Conservation (phyloP, 768 basidiomycete species). For the Sarcodon aspratus region DNA sequence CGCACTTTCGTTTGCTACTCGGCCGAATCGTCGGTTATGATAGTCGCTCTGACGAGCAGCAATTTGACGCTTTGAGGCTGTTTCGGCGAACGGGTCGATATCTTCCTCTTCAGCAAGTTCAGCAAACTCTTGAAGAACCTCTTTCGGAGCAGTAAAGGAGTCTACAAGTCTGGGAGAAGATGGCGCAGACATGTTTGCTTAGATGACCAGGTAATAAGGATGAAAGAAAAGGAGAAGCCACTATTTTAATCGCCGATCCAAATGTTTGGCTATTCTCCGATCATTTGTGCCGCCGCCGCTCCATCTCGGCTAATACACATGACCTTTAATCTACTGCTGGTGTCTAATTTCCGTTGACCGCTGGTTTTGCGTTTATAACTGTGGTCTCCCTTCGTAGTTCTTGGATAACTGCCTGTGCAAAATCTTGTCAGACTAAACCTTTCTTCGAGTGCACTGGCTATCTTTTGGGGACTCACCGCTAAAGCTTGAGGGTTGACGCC, state of each 20-base stretch:
- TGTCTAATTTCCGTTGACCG: too few species aligned
- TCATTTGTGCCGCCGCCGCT: too few species aligned
- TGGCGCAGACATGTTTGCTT: slow-evolving; percentile 16
- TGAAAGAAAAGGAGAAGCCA: neutral
- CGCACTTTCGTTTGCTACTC: slow-evolving; percentile 69
- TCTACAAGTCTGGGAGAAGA: slow-evolving; percentile 57
- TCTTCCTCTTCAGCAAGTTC: slow-evolving; percentile 91
- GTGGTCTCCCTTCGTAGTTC: slow-evolving; percentile 69
- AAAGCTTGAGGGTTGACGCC: slow-evolving; percentile 89
- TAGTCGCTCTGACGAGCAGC: slow-evolving; percentile 91
- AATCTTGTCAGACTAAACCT: slow-evolving; percentile 3
- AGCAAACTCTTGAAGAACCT: slow-evolving; percentile 88
- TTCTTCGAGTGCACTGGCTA: neutral
- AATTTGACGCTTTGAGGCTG: slow-evolving; percentile 87
- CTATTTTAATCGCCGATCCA: neutral
- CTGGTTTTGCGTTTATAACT: slow-evolving; percentile 3
- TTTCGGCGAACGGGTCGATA: slow-evolving; percentile 86
- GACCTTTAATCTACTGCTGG: too few species aligned
- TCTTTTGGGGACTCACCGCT: slow-evolving; percentile 42
- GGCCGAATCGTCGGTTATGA: slow-evolving; percentile 82
- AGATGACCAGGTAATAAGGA: neutral
- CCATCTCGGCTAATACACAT: too few species aligned
- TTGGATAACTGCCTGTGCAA: slow-evolving; percentile 64
- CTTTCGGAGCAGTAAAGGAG: slow-evolving; percentile 89
- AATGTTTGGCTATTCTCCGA: neutral